Evolutionary conservation across 495 filamentous ascomycete genomes (phyloP), one percentile per base, ranked within the genome.

Genomic region (Clavariopsis aquatica): DNA sequence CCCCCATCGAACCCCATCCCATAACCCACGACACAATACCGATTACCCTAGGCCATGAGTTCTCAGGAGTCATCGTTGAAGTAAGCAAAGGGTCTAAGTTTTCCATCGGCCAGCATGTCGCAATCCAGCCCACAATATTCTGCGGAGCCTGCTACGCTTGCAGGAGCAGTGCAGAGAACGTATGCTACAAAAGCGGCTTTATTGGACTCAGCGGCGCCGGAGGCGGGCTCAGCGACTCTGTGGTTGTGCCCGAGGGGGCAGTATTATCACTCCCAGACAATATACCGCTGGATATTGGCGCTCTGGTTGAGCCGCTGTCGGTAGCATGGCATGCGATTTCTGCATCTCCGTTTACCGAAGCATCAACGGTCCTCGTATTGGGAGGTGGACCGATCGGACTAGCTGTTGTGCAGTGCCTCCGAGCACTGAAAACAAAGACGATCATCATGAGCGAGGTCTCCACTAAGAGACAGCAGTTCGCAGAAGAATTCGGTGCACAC

Each of bases 381-480:
- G 69, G 69, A 1, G 69, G 69, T 3, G 69, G 69, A 12, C 69
- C 69, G 24, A 63, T 71, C 24, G 69, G 69, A 12, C 31, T 68
- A 13, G 53, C 60, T 0, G 65, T 71, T 17, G 22, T 71, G 34
- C 64, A 45, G 27, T 57, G 54, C 52, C 51, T 71, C 15, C 41
- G 23, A 17, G 71, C 73, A 22, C 61, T 68, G 12, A 64, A 67
- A 23, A 65, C 67, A 10, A 58, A 64, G 22, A 54, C 56, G 8
- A 65, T 76, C 31, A 74, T 73, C 51, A 54, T 69, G 28, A 59
- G 59, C 45, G 73, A 76, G 49, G 69, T 74, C 10, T 71, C 73
- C 6, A 56, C 46, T 31, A 53, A 51, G 31, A 56, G 73, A 22
- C 72, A 76, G 57, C 56, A 67, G 28, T 74, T 74, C 52, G 73